A percentile compares a stretch with the other conserved stretches of the same genome.
phyloP scores from a whole-genome alignment of 495 filamentous ascomycete species.

The Xylaria castorea region DNA sequence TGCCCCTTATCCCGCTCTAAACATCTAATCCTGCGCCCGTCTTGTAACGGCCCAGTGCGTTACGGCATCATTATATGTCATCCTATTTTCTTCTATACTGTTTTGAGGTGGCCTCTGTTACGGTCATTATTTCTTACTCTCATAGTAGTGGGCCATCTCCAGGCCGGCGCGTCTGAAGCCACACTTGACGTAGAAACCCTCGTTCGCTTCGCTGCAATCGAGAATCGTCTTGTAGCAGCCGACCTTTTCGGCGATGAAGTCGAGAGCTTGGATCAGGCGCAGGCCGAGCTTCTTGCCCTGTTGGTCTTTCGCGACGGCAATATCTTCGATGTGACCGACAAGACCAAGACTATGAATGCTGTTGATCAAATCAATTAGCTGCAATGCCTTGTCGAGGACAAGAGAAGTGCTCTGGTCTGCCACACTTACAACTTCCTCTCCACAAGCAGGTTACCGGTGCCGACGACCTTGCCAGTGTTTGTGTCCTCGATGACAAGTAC shows the following conservation, averaged over 20 bases:
- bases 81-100: not conserved
- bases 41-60: not conserved
- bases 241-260: slow-evolving; percentile 81
- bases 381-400: not conserved
- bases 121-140: slow-evolving; percentile 49
- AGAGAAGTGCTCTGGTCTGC: not conserved
- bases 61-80: not conserved
- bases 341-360: slow-evolving; percentile 72
- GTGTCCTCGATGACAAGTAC: slow-evolving; percentile 82
- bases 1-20: slow-evolving; percentile 4
- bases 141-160: slow-evolving; percentile 97
- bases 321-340: slow-evolving; percentile 99
- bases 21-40: not conserved
- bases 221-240: slow-evolving; percentile 89
- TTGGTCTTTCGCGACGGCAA: slow-evolving; percentile 90
- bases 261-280: slow-evolving; percentile 91
- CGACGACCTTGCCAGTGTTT: slow-evolving; percentile 67
- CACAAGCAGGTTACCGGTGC: slow-evolving; percentile 85
- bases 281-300: slow-evolving; percentile 96
- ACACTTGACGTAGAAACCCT: slow-evolving; percentile 98
- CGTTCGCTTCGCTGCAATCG: slow-evolving; percentile 74
- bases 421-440: slow-evolving; percentile 77
- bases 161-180: slow-evolving; percentile 91
- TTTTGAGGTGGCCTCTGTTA: not conserved
- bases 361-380: slow-evolving; percentile 23